phyloP scores from a whole-genome alignment of 2,329 filamentous ascomycete genomes.

The Pseudogymnoascus sp. region DNA sequence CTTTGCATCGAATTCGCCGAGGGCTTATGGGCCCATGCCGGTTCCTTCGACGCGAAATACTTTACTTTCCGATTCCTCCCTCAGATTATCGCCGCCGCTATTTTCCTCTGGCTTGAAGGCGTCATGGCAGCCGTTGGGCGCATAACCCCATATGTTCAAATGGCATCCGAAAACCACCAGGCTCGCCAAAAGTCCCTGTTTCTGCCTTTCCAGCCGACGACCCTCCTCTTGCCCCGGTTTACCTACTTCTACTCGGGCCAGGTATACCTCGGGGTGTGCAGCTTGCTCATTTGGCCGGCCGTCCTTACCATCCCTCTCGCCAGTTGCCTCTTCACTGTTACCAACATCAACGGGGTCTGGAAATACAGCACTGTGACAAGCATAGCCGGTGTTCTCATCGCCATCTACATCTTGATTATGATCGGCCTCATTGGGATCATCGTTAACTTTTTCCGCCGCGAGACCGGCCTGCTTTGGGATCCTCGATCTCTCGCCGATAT shows the following conservation, averaged over 20 bases:
- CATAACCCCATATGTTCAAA: conserved; percentile 67
- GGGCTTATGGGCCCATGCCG: conserved; percentile 48
- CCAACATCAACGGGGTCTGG: conserved; percentile 54
- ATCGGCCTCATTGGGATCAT: conserved; percentile 50
- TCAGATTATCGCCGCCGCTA: conserved; percentile 60
- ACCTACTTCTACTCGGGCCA: conserved; percentile 62
- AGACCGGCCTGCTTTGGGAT: conserved; percentile 80
- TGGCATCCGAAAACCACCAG: conserved; percentile 56
- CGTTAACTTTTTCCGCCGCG: conserved; percentile 54
- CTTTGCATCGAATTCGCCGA: conserved; percentile 64
- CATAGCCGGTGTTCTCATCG: conserved; percentile 69
- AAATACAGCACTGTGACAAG: conserved; percentile 72
- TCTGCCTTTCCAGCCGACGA: conserved; percentile 49
- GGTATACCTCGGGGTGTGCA: conserved; percentile 56
- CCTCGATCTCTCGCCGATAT: conserved; percentile 74
- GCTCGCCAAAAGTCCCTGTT: conserved; percentile 59
- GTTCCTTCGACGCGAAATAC: conserved; percentile 64
- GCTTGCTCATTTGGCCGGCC: conserved; percentile 65
- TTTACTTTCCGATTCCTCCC: conserved; percentile 84
- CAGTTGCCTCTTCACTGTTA: conserved; percentile 64
- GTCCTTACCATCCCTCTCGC: conserved; percentile 76
- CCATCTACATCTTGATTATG: conserved; percentile 61
- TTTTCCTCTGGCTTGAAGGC: conserved; percentile 71
- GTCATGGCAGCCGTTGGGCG: conserved; percentile 68
- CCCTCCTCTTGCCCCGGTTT: conserved; percentile 60